phyloP scores from a whole-genome alignment of 441 rosid species.

The Aquilaria agallochum region DNA sequence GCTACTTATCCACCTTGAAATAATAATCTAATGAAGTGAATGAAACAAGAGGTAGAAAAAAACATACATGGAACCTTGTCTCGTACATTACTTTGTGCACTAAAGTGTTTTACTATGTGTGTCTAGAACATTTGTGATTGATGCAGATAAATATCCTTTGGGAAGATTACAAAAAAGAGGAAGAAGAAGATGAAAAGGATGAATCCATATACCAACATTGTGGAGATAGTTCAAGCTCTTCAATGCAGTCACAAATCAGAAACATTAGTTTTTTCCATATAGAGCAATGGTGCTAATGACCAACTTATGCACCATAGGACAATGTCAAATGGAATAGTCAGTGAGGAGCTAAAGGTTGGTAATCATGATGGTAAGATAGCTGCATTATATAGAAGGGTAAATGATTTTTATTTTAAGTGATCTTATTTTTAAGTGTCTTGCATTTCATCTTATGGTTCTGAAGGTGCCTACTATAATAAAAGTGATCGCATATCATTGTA shows the following conservation, averaged over 20 bases:
- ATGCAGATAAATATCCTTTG: slow-evolving; percentile 13
- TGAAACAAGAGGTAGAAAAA: too few species aligned
- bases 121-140: slow-evolving; percentile 19
- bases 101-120: too few species aligned
- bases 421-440: background rate
- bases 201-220: slow-evolving; percentile 8
- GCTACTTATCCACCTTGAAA: too few species aligned
- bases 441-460: background rate
- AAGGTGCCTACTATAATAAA: too few species aligned
- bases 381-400: slow-evolving; percentile 44
- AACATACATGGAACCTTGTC: too few species aligned
- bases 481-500: background rate
- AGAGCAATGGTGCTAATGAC: slow-evolving; percentile 7
- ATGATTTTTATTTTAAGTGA: slow-evolving; percentile 1
- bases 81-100: too few species aligned
- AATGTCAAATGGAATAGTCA: slow-evolving; percentile 33
- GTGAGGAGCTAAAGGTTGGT: slow-evolving; percentile 43
- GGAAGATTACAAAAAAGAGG: slow-evolving; percentile 17
- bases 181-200: slow-evolving; percentile 24
- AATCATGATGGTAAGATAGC: slow-evolving; percentile 41
- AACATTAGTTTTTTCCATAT: background rate
- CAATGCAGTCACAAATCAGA: slow-evolving; percentile 4
- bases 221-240: slow-evolving; percentile 7
- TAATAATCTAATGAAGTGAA: too few species aligned
- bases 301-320: slow-evolving; percentile 15